Evolutionary conservation across 768 basidiomycete genomes (phyloP).

Genomic region (Saitozyma podzolica): DNA sequence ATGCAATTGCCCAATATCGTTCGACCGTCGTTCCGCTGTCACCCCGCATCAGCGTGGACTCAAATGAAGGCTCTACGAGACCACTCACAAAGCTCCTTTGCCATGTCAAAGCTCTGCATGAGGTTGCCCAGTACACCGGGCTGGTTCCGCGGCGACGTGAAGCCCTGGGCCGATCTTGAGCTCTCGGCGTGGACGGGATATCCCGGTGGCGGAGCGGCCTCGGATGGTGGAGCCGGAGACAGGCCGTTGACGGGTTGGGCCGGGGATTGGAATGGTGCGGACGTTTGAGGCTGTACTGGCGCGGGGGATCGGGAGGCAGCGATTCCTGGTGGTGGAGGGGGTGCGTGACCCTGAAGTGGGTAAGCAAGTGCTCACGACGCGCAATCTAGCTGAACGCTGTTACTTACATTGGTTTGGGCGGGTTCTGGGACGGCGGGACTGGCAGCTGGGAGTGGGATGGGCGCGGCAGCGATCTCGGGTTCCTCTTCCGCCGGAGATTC

Average conservation of each 20-base stretch:
- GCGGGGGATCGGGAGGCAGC: conserved; percentile 13
- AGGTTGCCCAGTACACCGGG: conserved; percentile 77
- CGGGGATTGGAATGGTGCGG: conserved; percentile 1
- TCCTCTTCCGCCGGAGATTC: too few relatives aligned
- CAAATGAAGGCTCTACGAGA: neutral
- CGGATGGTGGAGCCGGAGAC: conserved; percentile 8
- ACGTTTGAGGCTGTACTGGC: neutral
- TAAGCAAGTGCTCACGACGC: neutral
- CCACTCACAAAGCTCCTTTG: conserved; percentile 84
- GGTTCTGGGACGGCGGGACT: conserved; percentile 1
- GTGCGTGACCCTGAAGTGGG: conserved; percentile 23
- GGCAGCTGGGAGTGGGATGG: too few relatives aligned
- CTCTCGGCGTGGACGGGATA: conserved; percentile 55
- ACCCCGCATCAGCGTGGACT: conserved; percentile 4
- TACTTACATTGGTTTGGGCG: conserved; percentile 28
- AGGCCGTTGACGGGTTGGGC: conserved; percentile 9
- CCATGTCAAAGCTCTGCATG: conserved; percentile 89
- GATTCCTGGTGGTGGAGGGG: conserved; percentile 33
- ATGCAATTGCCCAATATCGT: conserved; percentile 84
- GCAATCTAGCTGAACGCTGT: too few relatives aligned
- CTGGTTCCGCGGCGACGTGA: conserved; percentile 9
- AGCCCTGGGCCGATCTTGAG: conserved; percentile 6
- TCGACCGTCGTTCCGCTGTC: conserved; percentile 46
- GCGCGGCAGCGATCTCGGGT: too few relatives aligned
- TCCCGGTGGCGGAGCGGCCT: conserved; percentile 59